These are phyloP conservation scores for Inonotus hispidus DNA, from an alignment of 1,284 basidiomycete genomes.

Conservation along the genomic window DNA sequence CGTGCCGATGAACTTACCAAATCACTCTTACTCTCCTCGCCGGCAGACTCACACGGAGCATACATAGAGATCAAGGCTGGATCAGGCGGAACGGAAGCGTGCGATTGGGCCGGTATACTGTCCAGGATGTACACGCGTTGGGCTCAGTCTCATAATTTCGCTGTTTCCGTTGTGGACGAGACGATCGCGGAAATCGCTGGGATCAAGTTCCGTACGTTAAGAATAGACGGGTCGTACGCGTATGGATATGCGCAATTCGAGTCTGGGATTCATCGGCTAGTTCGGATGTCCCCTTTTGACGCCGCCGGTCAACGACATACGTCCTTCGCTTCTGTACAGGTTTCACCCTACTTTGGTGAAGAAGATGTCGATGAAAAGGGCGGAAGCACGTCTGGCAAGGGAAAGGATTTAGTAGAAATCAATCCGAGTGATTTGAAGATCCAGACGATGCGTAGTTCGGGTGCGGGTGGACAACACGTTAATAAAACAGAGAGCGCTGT, in stretches of 20 bases:
- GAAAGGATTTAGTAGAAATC: slow-evolving; percentile 28
- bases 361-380: slow-evolving; percentile 19
- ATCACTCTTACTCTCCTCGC: slow-evolving; percentile 33
- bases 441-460: slow-evolving; percentile 55
- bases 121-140: slow-evolving; percentile 47
- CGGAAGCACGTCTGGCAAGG: slow-evolving; percentile 22
- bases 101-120: slow-evolving; percentile 48
- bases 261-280: slow-evolving; percentile 56
- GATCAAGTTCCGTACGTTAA: slow-evolving; percentile 44
- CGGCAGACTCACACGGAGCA: slow-evolving; percentile 33
- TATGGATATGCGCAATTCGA: slow-evolving; percentile 48
- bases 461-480: slow-evolving; percentile 61
- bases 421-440: slow-evolving; percentile 54
- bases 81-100: slow-evolving; percentile 52
- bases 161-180: slow-evolving; percentile 23
- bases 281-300: slow-evolving; percentile 54
- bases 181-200: slow-evolving; percentile 27
- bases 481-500: slow-evolving; percentile 64
- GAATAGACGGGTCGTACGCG: slow-evolving; percentile 40
- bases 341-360: slow-evolving; percentile 40
- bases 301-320: slow-evolving; percentile 52
- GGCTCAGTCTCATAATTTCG: slow-evolving; percentile 29
- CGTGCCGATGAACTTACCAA: slow-evolving; percentile 11
- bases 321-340: slow-evolving; percentile 49
- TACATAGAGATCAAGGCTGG: slow-evolving; percentile 54